Evolutionary conservation across 371 early-diverging fungal species (phyloP).

Genomic region (Mortierella sp.): DNA sequence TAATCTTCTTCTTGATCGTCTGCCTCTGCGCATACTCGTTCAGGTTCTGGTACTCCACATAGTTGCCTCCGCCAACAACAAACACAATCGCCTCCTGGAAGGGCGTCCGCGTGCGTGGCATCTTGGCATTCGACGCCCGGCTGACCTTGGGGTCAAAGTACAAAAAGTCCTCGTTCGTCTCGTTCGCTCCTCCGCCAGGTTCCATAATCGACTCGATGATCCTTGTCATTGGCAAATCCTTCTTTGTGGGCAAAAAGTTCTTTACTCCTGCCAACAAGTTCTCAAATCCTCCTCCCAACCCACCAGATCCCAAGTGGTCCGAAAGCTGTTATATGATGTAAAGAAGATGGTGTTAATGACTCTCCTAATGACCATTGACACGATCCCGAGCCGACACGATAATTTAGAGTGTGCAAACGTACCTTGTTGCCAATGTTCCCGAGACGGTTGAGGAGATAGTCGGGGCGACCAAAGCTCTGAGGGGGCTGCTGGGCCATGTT

Average conservation of each 20-base stretch:
- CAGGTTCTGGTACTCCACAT: constrained; percentile 95
- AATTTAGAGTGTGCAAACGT: constrained; percentile 9
- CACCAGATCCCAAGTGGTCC: constrained; percentile 84
- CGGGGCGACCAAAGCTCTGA: constrained; percentile 65
- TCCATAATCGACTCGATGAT: constrained; percentile 91
- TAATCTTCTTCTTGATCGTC: constrained; percentile 83
- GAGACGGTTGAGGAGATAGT: constrained; percentile 77
- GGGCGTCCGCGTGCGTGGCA: constrained; percentile 68
- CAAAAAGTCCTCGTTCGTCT: constrained; percentile 83
- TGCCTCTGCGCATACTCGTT: constrained; percentile 85
- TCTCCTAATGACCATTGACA: neutral
- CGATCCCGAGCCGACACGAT: neutral
- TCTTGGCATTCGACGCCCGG: constrained; percentile 58
- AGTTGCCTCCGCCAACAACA: constrained; percentile 97
- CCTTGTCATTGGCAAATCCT: constrained; percentile 89
- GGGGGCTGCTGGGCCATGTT: constrained; percentile 67
- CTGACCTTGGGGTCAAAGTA: constrained; percentile 91
- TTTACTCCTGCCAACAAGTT: constrained; percentile 94
- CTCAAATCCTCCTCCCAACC: constrained; percentile 85
- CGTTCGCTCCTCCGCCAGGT: constrained; percentile 64
- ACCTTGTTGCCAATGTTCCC: constrained; percentile 91
- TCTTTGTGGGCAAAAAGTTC: constrained; percentile 91
- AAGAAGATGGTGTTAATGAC: neutral
- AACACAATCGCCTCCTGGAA: constrained; percentile 96
- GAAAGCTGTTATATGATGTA: constrained; percentile 65